phyloP scores from a whole-genome alignment of 139 green algal genomes.

The Volvox africanus region DNA sequence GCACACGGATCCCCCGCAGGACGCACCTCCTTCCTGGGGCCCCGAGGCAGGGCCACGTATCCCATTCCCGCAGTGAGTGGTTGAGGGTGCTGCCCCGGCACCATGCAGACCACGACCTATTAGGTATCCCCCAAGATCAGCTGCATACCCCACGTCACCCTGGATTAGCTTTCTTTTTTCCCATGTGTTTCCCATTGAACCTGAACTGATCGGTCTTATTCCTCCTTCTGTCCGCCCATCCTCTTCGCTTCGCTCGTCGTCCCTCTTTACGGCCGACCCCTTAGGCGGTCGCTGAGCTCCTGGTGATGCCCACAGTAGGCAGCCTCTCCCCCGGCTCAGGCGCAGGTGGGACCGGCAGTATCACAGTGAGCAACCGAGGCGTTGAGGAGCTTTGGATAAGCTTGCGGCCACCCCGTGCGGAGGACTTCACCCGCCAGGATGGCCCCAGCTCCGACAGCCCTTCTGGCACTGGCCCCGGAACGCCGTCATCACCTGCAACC shows the following conservation, averaged over 20 bases:
- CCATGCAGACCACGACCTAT: too few species aligned
- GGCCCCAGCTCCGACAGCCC: neutral
- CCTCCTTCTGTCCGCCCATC: neutral
- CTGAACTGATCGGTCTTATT: neutral
- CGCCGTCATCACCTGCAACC: neutral
- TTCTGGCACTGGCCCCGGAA: neutral
- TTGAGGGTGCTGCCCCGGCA: too few species aligned
- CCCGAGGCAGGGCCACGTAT: too few species aligned
- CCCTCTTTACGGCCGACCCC: neutral
- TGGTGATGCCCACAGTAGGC: slow-evolving; percentile 4
- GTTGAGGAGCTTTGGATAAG: slow-evolving; percentile 41
- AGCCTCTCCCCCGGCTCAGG: neutral
- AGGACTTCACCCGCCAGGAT: neutral
- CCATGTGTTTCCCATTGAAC: neutral
- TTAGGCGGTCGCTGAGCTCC: slow-evolving; percentile 21
- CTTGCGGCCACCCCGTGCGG: neutral
- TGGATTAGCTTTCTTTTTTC: neutral
- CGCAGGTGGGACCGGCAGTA: neutral
- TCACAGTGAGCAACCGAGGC: neutral
- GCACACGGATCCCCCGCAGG: too few species aligned
- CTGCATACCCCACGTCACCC: too few species aligned
- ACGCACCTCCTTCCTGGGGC: too few species aligned
- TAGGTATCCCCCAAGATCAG: too few species aligned
- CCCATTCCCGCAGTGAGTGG: too few species aligned
- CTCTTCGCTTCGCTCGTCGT: neutral